These are phyloP conservation scores for Pharus latifolius DNA, from an alignment of 176 grass and related monocot genomes.

Conservation along the genomic window DNA sequence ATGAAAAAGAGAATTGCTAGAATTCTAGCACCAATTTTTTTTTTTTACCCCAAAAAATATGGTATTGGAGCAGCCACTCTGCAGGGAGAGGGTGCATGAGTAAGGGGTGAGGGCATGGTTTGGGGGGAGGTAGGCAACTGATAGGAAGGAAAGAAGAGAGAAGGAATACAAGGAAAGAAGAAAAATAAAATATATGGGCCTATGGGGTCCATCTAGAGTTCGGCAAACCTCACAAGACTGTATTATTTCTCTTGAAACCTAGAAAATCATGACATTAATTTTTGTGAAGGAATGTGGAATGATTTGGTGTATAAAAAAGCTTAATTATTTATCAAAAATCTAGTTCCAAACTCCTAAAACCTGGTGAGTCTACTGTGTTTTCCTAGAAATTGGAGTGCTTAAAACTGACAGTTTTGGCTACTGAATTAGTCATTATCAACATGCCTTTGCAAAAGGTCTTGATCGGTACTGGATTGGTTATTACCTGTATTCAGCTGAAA, in stretches of 20 bases:
- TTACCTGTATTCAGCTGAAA: too few species aligned
- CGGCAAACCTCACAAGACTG: background rate
- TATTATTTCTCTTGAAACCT: background rate
- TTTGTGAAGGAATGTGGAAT: background rate
- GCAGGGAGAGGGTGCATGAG: background rate
- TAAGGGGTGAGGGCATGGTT: background rate
- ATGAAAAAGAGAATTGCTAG: background rate
- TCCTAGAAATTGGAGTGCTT: background rate
- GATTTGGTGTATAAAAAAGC: background rate
- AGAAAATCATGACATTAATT: background rate
- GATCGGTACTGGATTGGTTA: background rate
- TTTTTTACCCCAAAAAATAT: background rate
- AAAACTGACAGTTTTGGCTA: background rate
- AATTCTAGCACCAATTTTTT: background rate
- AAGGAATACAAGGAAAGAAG: background rate
- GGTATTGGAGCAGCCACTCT: background rate
- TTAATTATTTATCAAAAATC: background rate
- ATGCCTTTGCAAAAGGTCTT: background rate
- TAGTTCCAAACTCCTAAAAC: background rate
- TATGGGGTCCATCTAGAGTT: background rate
- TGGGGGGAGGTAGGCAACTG: background rate
- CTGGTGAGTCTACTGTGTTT: background rate
- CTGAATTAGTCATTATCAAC: background rate
- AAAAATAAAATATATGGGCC: too few species aligned
- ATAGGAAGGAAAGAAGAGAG: background rate